These are phyloP conservation scores for Candida vaughaniae DNA, from an alignment of 805 yeast genomes.

Conservation along the genomic window DNA sequence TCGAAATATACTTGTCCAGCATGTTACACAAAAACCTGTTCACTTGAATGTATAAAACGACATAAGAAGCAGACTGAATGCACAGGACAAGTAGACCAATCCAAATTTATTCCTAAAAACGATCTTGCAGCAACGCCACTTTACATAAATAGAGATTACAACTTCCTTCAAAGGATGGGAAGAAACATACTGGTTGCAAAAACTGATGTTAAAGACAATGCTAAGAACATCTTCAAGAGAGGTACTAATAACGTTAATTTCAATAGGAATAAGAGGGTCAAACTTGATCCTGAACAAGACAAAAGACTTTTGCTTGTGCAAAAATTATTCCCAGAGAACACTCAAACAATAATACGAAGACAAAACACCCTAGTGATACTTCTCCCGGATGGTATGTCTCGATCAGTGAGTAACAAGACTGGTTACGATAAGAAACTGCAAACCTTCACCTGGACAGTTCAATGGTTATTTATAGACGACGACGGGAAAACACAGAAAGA, in stretches of 20 bases:
- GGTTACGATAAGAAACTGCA: slow-evolving; percentile 65
- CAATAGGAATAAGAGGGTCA: slow-evolving; percentile 20
- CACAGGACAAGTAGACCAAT: slow-evolving; percentile 62
- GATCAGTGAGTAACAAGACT: slow-evolving; percentile 62
- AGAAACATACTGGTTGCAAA: slow-evolving; percentile 61
- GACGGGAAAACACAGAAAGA: slow-evolving; percentile 24
- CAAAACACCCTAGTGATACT: slow-evolving; percentile 66
- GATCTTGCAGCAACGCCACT: slow-evolving; percentile 38
- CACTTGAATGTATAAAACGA: slow-evolving; percentile 62
- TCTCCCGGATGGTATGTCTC: slow-evolving; percentile 73
- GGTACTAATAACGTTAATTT: slow-evolving; percentile 13
- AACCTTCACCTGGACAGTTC: slow-evolving; percentile 75
- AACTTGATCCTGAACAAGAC: slow-evolving; percentile 19
- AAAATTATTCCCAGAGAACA: slow-evolving; percentile 23
- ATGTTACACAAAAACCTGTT: slow-evolving; percentile 67
- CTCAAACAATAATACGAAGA: slow-evolving; percentile 35
- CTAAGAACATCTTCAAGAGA: slow-evolving; percentile 43
- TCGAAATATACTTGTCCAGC: slow-evolving; percentile 80
- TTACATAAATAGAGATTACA: slow-evolving; percentile 79
- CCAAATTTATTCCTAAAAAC: slow-evolving; percentile 52
- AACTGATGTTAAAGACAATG: slow-evolving; percentile 43
- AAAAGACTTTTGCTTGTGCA: slow-evolving; percentile 22
- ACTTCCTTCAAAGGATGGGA: slow-evolving; percentile 61
- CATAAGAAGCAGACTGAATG: slow-evolving; percentile 69
- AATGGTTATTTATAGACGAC: slow-evolving; percentile 54